A percentile compares a stretch with the other conserved stretches of the same genome.
These are phyloP conservation scores for Arachis monticola DNA, from an alignment of 331 rosid genomes.

Conservation along the genomic window DNA sequence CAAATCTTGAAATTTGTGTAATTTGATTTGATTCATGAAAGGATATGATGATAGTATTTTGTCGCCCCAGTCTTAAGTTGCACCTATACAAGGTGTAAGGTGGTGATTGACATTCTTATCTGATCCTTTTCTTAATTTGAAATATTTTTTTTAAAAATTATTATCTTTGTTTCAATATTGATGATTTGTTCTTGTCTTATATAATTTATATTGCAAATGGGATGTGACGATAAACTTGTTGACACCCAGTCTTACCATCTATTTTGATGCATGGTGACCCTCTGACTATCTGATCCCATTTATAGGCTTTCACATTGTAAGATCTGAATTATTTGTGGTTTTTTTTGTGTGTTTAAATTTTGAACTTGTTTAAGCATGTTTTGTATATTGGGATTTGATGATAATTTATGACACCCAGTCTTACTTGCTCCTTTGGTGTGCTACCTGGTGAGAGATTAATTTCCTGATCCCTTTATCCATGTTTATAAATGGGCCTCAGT, in stretches of 20 bases:
- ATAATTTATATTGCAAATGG: background rate
- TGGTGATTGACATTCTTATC: conserved; percentile 83
- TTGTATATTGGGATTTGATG: conserved; percentile 20
- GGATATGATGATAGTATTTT: conserved; percentile 65
- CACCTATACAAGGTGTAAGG: conserved; percentile 49
- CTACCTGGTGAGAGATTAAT: conserved; percentile 44
- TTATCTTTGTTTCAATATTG: no score
- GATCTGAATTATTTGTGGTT: background rate
- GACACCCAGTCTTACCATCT: conserved; percentile 58
- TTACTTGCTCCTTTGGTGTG: conserved; percentile 41
- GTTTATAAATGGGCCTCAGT: no score
- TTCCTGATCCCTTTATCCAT: conserved; percentile 42
- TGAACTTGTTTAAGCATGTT: background rate
- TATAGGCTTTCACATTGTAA: accelerated
- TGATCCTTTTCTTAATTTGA: conserved; percentile 50
- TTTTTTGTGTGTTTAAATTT: background rate
- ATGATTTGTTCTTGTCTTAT: background rate
- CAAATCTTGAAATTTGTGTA: background rate
- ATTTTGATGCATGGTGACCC: conserved; percentile 44
- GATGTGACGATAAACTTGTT: conserved; percentile 44
- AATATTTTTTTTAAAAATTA: accelerated
- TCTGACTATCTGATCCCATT: conserved; percentile 58
- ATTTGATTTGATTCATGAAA: background rate
- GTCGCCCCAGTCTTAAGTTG: conserved; percentile 97
- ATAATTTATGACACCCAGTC: conserved; percentile 48